Evolutionary conservation across 495 filamentous ascomycete genomes (phyloP).

Genomic region (Aspergillus avenaceus): DNA sequence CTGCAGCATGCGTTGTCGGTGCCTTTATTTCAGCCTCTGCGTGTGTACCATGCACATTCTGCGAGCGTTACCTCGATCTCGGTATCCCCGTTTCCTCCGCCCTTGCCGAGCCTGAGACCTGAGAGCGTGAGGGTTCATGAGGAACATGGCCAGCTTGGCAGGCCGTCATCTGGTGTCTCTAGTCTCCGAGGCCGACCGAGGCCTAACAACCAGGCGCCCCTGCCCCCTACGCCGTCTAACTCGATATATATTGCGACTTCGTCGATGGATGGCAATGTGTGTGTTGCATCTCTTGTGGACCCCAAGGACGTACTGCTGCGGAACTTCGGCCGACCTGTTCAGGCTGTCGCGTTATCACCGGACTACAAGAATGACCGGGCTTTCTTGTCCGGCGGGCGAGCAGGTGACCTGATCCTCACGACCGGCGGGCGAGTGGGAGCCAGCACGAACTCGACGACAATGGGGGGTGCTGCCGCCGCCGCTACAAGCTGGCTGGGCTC

Average conservation of each 20-base stretch:
- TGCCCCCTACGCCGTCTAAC: slow-evolving; percentile 73
- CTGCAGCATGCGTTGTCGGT: slow-evolving; percentile 77
- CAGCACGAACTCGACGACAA: slow-evolving; percentile 75
- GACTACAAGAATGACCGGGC: slow-evolving; percentile 84
- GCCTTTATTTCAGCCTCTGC: slow-evolving; percentile 71
- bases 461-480: slow-evolving; percentile 69
- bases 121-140: slow-evolving; percentile 50
- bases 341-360: slow-evolving; percentile 84
- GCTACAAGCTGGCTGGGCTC: slow-evolving; percentile 89
- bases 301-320: slow-evolving; percentile 78
- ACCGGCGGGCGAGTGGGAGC: slow-evolving; percentile 71
- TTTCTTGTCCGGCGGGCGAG: slow-evolving; percentile 86
- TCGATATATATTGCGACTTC: slow-evolving; percentile 88
- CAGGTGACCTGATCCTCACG: slow-evolving; percentile 88
- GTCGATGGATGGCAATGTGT: slow-evolving; percentile 93
- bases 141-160: slow-evolving; percentile 37
- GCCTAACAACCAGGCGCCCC: slow-evolving; percentile 29
- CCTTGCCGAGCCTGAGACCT: slow-evolving; percentile 54
- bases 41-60: slow-evolving; percentile 85
- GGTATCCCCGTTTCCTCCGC: slow-evolving; percentile 84
- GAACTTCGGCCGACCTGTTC: slow-evolving; percentile 89
- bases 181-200: slow-evolving; percentile 48
- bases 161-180: slow-evolving; percentile 44
- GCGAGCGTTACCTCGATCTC: slow-evolving; percentile 87
- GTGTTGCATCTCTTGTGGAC: slow-evolving; percentile 76